These are phyloP conservation scores for Mesostigma viride DNA, from an alignment of 139 green algal genomes.

Conservation along the genomic window DNA sequence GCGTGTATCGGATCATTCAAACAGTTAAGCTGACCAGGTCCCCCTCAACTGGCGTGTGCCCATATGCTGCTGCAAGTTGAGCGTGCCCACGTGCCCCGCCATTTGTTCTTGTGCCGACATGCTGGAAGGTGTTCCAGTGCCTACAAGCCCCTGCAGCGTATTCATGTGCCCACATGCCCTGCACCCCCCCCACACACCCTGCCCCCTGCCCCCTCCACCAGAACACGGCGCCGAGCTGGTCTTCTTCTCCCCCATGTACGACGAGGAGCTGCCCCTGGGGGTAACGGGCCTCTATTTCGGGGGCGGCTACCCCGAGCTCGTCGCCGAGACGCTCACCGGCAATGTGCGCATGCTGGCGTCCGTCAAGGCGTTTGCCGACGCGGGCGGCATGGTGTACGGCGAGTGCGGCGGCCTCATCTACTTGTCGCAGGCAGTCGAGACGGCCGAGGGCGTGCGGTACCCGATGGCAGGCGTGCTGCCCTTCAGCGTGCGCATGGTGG, in stretches of 20 bases:
- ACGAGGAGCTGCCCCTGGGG: constrained; percentile 54
- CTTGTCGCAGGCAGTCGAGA: constrained; percentile 52
- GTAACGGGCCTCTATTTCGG: constrained; percentile 72
- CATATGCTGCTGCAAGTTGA: no score
- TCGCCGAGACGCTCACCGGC: constrained; percentile 48
- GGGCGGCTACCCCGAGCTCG: constrained; percentile 62
- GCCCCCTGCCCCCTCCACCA: no score
- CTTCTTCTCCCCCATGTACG: constrained; percentile 75
- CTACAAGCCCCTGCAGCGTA: no score
- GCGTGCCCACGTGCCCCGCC: no score
- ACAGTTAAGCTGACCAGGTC: no score
- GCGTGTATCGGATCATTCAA: no score
- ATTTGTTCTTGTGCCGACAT: no score
- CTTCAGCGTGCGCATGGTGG: constrained; percentile 57
- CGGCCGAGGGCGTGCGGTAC: constrained; percentile 20
- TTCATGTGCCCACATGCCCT: no score
- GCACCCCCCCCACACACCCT: no score
- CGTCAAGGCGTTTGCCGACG: constrained; percentile 57
- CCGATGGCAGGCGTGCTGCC: constrained; percentile 64
- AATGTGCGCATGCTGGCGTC: constrained; percentile 45
- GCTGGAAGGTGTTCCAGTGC: no score
- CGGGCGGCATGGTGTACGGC: constrained; percentile 75
- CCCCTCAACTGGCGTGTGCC: no score
- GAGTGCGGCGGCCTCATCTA: constrained; percentile 83
- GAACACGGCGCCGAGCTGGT: constrained; percentile 67